Percentiles rank a stretch among this genome's conserved stretches.
Conservation (phyloP, 2,329 filamentous ascomycete genomes). For the Cytospora leucostoma region DNA sequence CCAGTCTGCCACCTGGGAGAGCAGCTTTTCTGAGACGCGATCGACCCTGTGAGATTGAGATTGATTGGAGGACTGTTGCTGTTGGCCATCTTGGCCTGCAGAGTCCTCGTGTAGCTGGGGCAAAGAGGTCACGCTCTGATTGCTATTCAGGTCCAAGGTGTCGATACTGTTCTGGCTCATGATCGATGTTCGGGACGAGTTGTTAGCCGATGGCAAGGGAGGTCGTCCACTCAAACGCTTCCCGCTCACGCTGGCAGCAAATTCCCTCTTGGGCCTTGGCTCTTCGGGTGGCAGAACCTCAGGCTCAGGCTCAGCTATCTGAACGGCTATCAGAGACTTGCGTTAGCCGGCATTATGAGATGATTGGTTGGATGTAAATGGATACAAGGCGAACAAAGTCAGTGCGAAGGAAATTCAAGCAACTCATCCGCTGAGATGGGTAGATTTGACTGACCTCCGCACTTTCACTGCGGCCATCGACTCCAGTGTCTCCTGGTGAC, state of each 20-base stretch:
- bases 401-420: not conserved
- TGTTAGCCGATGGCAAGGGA: slow-evolving; percentile 37
- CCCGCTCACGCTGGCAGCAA: slow-evolving; percentile 43
- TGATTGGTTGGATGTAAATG: not conserved
- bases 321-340: slow-evolving; percentile 48
- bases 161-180: slow-evolving; percentile 42
- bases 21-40: slow-evolving; percentile 54
- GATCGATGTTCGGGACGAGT: slow-evolving; percentile 49
- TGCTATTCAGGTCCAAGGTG: slow-evolving; percentile 30
- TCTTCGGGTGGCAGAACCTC: slow-evolving; percentile 42
- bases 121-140: slow-evolving; percentile 32
- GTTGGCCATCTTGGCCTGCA: slow-evolving; percentile 11
- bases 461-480: slow-evolving; percentile 3
- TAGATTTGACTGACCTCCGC: slow-evolving; percentile 4
- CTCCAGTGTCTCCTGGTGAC: not conserved
- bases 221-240: slow-evolving; percentile 49
- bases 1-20: slow-evolving; percentile 81
- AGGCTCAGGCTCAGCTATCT: slow-evolving; percentile 56
- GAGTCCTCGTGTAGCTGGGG: slow-evolving; percentile 35
- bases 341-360: slow-evolving; percentile 25
- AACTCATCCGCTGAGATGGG: slow-evolving; percentile 4
- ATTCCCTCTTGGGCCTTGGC: slow-evolving; percentile 44
- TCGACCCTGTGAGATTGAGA: slow-evolving; percentile 38
- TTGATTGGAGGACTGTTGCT: slow-evolving; percentile 28
- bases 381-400: not conserved